A percentile compares a stretch with the other conserved stretches of the same genome.
These are phyloP conservation scores for Suillus luteus DNA, from an alignment of 768 basidiomycete species.

Conservation along the genomic window DNA sequence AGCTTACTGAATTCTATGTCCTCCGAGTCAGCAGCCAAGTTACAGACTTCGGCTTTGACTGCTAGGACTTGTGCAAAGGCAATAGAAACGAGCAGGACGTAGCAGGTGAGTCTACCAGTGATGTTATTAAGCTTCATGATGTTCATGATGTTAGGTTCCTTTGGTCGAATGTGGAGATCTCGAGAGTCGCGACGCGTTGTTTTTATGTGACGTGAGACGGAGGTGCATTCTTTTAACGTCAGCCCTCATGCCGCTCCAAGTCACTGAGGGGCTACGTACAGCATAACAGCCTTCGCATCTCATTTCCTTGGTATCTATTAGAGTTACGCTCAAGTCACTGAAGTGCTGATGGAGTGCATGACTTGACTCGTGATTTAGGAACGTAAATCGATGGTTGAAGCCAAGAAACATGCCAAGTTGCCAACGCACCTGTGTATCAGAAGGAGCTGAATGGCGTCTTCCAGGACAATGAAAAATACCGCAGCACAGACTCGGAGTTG, in stretches of 20 bases:
- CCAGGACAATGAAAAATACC: background rate
- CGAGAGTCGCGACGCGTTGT: background rate
- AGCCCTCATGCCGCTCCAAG: too few relatives aligned
- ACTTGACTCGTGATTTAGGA: background rate
- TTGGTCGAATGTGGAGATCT: background rate
- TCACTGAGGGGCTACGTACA: background rate
- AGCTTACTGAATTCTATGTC: too few relatives aligned
- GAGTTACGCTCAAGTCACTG: too few relatives aligned
- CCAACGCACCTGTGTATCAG: background rate
- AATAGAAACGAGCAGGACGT: background rate
- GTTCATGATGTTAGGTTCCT: background rate
- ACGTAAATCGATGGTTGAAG: background rate
- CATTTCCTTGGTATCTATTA: too few relatives aligned
- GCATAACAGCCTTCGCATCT: background rate
- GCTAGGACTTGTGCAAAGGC: background rate
- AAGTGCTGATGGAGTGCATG: background rate
- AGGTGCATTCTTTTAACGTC: background rate
- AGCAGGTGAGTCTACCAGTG: background rate
- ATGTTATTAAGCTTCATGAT: background rate
- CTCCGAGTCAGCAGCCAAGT: too few relatives aligned
- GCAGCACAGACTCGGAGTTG: background rate
- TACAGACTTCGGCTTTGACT: background rate
- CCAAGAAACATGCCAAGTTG: background rate
- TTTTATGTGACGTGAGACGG: background rate
- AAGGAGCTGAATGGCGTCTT: background rate